A percentile compares a stretch with the other conserved stretches of the same genome.
These are phyloP conservation scores for Coniochaeta ligniaria DNA, from an alignment of 2,329 filamentous ascomycete species.

Conservation along the genomic window DNA sequence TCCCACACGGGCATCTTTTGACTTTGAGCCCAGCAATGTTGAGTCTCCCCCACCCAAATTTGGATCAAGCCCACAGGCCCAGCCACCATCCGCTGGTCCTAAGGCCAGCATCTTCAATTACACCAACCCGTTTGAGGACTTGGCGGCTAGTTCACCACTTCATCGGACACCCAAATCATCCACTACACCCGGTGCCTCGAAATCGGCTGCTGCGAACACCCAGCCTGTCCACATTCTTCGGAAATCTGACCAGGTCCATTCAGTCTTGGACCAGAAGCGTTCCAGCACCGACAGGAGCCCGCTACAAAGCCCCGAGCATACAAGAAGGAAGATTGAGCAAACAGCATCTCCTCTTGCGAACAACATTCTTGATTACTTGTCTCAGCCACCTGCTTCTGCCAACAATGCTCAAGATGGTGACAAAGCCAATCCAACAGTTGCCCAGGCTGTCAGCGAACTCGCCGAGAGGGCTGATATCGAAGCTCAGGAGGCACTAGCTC, in stretches of 20 bases:
- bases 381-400: slow-evolving; percentile 3
- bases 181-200: slow-evolving; percentile 21
- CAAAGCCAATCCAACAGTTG: slow-evolving; percentile 56
- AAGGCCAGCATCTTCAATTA: slow-evolving; percentile 25
- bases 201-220: slow-evolving; percentile 16
- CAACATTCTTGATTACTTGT: slow-evolving; percentile 4
- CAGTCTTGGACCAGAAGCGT: slow-evolving; percentile 31
- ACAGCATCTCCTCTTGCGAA: slow-evolving; percentile 18
- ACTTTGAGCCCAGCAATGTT: slow-evolving; percentile 16
- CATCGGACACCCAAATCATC: slow-evolving; percentile 33
- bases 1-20: slow-evolving; percentile 18
- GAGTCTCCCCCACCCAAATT: slow-evolving; percentile 16
- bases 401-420: slow-evolving; percentile 6
- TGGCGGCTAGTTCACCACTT: slow-evolving; percentile 29
- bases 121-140: slow-evolving; percentile 34
- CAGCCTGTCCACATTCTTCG: slow-evolving; percentile 40
- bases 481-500: slow-evolving; percentile 58
- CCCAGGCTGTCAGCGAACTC: slow-evolving; percentile 61
- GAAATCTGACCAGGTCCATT: slow-evolving; percentile 35
- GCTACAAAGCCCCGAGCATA: slow-evolving; percentile 35
- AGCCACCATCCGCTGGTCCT: slow-evolving; percentile 18
- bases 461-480: slow-evolving; percentile 44
- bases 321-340: slow-evolving; percentile 21
- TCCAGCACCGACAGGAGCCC: slow-evolving; percentile 34
- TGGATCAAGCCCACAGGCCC: slow-evolving; percentile 17